Evolutionary conservation across 139 green algal genomes (phyloP).

Genomic region (Micractinium sp.): DNA sequence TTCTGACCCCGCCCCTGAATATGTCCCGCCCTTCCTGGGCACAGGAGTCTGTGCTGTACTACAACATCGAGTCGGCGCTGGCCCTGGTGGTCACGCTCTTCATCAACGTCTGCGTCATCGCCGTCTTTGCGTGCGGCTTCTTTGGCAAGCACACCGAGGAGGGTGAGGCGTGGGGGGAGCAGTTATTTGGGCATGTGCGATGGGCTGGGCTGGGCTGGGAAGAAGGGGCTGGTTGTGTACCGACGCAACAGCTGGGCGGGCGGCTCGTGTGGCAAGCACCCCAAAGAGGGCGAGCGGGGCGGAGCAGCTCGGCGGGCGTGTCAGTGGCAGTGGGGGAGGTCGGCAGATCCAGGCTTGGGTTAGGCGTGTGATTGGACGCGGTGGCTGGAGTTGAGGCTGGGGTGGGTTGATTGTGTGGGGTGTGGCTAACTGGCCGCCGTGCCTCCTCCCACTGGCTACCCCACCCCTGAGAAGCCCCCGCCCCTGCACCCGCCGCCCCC

Average conservation of each 20-base stretch:
- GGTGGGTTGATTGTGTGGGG: too few species aligned
- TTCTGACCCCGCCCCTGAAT: too few species aligned
- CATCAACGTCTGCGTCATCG: slow-evolving; percentile 64
- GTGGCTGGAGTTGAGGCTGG: too few species aligned
- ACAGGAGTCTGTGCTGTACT: slow-evolving; percentile 50
- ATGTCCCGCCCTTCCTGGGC: background rate
- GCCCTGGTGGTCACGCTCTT: slow-evolving; percentile 55
- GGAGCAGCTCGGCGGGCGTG: too few species aligned
- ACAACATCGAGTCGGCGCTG: slow-evolving; percentile 57
- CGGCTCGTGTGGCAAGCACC: background rate
- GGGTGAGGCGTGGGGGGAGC: background rate
- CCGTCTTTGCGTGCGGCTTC: slow-evolving; percentile 54
- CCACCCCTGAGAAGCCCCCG: background rate
- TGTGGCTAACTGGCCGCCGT: background rate
- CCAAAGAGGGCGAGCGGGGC: background rate
- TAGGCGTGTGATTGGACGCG: too few species aligned
- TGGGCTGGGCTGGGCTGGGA: too few species aligned
- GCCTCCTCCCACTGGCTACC: background rate
- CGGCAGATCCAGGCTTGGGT: too few species aligned
- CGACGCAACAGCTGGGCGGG: background rate
- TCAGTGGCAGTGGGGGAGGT: too few species aligned
- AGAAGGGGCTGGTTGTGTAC: too few species aligned
- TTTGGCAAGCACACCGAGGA: slow-evolving; percentile 1
- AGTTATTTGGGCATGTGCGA: too few species aligned
- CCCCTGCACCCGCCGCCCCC: background rate